A percentile compares a stretch with the other conserved stretches of the same genome.
Evolutionary conservation across 306 rosid genomes (phyloP).

Genomic region (Oemleria cerasiformis): DNA sequence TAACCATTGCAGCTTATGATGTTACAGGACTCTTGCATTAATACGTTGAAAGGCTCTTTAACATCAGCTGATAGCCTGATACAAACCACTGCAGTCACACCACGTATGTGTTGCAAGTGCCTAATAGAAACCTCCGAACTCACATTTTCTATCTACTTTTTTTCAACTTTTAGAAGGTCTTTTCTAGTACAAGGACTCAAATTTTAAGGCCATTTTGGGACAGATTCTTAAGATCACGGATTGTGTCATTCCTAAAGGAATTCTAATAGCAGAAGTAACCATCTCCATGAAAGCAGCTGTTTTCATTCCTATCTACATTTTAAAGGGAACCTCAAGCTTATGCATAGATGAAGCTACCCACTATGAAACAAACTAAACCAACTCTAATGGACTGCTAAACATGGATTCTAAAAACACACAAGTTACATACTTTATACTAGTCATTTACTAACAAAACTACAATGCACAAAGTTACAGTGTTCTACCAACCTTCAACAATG

Average conservation of each 20-base stretch:
- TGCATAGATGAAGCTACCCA: not conserved
- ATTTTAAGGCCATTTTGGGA: not conserved
- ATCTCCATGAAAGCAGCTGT: not conserved
- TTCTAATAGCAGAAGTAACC: not conserved
- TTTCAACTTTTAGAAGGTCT: not conserved
- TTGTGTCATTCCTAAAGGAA: not conserved
- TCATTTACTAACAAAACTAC: not conserved
- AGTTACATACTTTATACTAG: not conserved
- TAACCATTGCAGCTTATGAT: not conserved
- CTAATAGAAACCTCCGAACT: not conserved
- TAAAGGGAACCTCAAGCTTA: not conserved
- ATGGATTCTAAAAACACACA: not conserved
- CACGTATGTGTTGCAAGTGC: not conserved
- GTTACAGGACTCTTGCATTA: not conserved
- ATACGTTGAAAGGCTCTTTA: not conserved
- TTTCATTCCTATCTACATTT: not conserved
- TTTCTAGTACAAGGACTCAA: not conserved
- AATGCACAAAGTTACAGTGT: slow-evolving; percentile 12
- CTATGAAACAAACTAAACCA: not conserved
- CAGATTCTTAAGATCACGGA: not conserved
- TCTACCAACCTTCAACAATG: slow-evolving; percentile 83
- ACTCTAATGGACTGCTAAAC: not conserved
- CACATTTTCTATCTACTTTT: not conserved
- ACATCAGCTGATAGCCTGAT: not conserved
- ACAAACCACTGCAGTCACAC: not conserved